These are phyloP conservation scores for Pseudocercospora eumusae DNA, from an alignment of 2,329 filamentous ascomycete genomes.

Conservation along the genomic window DNA sequence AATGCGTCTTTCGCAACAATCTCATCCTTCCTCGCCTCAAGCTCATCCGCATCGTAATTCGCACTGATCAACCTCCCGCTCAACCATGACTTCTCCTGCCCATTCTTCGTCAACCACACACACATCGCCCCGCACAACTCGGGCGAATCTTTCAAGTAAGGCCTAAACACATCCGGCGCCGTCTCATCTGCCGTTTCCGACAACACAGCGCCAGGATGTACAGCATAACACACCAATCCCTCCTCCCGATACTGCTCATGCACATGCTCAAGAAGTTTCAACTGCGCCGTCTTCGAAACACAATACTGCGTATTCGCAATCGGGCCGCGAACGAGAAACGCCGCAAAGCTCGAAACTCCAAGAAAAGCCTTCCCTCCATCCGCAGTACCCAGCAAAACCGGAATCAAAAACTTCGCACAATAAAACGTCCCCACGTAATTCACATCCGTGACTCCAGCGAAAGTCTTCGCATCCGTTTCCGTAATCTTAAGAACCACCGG, in stretches of 20 bases:
- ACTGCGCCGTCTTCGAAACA: slow-evolving; percentile 43
- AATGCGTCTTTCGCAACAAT: slow-evolving; percentile 42
- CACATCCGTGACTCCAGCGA: slow-evolving; percentile 31
- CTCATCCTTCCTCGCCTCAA: slow-evolving; percentile 39
- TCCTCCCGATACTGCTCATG: slow-evolving; percentile 40
- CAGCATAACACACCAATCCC: slow-evolving; percentile 36
- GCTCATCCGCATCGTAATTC: slow-evolving; percentile 43
- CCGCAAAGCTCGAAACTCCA: slow-evolving; percentile 39
- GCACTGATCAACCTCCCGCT: slow-evolving; percentile 41
- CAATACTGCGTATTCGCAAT: slow-evolving; percentile 46
- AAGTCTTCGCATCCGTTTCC: slow-evolving; percentile 29
- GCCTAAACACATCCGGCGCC: slow-evolving; percentile 38
- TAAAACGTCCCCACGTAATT: slow-evolving; percentile 37
- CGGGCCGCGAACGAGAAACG: slow-evolving; percentile 41
- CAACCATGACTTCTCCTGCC: slow-evolving; percentile 41
- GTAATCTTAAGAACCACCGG: slow-evolving; percentile 27
- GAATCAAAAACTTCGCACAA: slow-evolving; percentile 37
- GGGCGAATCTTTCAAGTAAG: slow-evolving; percentile 35
- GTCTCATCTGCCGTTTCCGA: slow-evolving; percentile 41
- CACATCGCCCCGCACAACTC: slow-evolving; percentile 40
- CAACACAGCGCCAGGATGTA: slow-evolving; percentile 44
- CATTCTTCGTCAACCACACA: slow-evolving; percentile 39
- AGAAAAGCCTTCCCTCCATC: slow-evolving; percentile 38
- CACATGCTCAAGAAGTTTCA: slow-evolving; percentile 44
- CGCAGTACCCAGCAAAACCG: slow-evolving; percentile 23